Evolutionary conservation across 139 green algal genomes (phyloP).

Genomic region (Astrephomene gubernaculifera): DNA sequence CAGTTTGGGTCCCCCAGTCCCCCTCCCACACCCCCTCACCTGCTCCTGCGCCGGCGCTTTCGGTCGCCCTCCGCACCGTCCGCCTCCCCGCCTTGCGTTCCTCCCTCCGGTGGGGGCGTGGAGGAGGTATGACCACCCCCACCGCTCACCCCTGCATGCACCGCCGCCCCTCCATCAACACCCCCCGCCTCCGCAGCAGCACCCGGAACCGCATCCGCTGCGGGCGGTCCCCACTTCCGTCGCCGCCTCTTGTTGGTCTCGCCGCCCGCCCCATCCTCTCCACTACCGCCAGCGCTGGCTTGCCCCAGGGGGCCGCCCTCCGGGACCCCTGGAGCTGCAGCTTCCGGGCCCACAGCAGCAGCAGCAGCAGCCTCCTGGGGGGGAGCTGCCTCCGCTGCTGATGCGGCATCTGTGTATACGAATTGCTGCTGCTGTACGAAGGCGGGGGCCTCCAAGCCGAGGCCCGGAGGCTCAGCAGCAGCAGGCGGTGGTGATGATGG

Average conservation of each 20-base stretch:
- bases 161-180: not conserved
- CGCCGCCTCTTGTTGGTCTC: conserved; percentile 13
- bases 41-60: conserved; percentile 60
- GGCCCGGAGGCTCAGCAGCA: too few species aligned
- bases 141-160: too few species aligned
- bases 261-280: not conserved
- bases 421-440: too few species aligned
- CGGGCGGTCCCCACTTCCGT: conserved; percentile 19
- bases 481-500: too few species aligned
- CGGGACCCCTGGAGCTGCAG: too few species aligned
- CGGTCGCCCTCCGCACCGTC: conserved; percentile 11
- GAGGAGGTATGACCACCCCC: too few species aligned
- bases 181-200: not conserved
- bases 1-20: too few species aligned
- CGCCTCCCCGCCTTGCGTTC: not conserved
- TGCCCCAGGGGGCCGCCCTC: too few species aligned
- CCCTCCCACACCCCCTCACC: conserved; percentile 62
- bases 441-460: too few species aligned
- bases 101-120: not conserved
- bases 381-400: not conserved
- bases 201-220: not conserved
- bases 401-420: not conserved
- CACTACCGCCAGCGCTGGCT: not conserved
- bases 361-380: not conserved
- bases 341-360: not conserved